Evolutionary conservation across 75 land plant genomes (phyloP), one percentile per base, ranked within the genome.

Genomic region (Larix kaempferi): DNA sequence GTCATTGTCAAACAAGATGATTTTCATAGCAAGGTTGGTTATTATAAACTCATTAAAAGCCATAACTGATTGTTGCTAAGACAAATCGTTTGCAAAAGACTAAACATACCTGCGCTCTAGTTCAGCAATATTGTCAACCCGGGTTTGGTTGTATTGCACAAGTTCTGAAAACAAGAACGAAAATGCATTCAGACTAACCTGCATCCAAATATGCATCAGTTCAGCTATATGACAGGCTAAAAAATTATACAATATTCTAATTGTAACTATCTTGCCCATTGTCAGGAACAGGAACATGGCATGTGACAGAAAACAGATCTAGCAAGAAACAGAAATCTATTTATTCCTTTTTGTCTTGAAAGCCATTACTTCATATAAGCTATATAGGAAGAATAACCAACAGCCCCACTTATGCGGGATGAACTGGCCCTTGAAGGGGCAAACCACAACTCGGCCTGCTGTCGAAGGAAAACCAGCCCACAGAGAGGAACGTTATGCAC

Each of bases 161-260:
- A 96, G 83, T 85, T 96, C 98, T 8, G 99, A 96, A 73, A 96
- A 96, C 84, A 96, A 77, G 84, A 94, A 96, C 11, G 99, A 88
- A 80, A 96, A 94, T 22, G 95, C 99, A 84, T 94, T 96, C 86
- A 96, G 79, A 76, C 99, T 96, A 23, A 96, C 99, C 99, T 94
- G 95, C 81, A 86, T 71, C 39, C 15, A 58, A 25, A 44, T 27
- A 10, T 39, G 37, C 41, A 22, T 39, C n/a, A 21, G 39, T 69
- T 69, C 73, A 69, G 25, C 13, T 41, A 37, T 21, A 21, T 41
- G 25, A 41, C 73, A 41, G 23, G 41, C 39, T 69, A 69, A 69
- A 65, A 41, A 44, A 8, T 2, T 37, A 17, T 41, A 39, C 23
- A n/a, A 41, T 2, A 69, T 41, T 39, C 37, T 69, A 69, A 69